These are phyloP conservation scores for Entrophospora sp. DNA, from an alignment of 192 early-diverging fungal genomes.

Conservation along the genomic window DNA sequence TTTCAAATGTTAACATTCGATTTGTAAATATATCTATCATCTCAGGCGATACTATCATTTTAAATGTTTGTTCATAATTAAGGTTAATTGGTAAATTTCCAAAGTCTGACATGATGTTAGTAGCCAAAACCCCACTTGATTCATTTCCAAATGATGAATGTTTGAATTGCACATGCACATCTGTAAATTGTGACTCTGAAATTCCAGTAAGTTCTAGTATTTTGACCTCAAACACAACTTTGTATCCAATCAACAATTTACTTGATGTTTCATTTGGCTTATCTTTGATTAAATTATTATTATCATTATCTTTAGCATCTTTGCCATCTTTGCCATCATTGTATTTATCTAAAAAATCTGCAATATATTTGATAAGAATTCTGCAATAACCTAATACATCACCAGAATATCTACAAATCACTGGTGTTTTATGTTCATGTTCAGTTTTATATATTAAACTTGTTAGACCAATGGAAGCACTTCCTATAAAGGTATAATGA, in stretches of 20 bases:
- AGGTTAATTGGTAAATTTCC: conserved; percentile 39
- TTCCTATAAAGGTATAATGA: conserved; percentile 45
- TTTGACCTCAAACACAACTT: conserved; percentile 55
- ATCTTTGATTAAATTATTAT: not conserved
- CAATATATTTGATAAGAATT: conserved; percentile 35
- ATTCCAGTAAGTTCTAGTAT: conserved; percentile 51
- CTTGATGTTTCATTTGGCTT: not conserved
- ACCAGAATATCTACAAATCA: conserved; percentile 41
- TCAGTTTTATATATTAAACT: conserved; percentile 36
- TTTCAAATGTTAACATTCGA: conserved; percentile 38
- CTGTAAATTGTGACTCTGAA: conserved; percentile 48
- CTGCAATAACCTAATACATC: conserved; percentile 29
- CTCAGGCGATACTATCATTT: conserved; percentile 29
- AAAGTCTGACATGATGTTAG: conserved; percentile 49
- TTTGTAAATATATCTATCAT: conserved; percentile 34
- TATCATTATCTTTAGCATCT: no score
- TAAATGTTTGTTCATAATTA: conserved; percentile 42
- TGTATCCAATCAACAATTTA: conserved; percentile 37
- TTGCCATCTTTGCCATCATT: no score
- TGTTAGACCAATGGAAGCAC: conserved; percentile 33
- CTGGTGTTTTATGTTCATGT: conserved; percentile 32
- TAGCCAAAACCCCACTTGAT: conserved; percentile 45
- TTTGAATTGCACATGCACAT: conserved; percentile 68
- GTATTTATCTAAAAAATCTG: conserved; percentile 20
- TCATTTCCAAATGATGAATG: conserved; percentile 52